These are phyloP conservation scores for Rhodotorula sp. DNA, from an alignment of 1,284 basidiomycete genomes.

Conservation along the genomic window DNA sequence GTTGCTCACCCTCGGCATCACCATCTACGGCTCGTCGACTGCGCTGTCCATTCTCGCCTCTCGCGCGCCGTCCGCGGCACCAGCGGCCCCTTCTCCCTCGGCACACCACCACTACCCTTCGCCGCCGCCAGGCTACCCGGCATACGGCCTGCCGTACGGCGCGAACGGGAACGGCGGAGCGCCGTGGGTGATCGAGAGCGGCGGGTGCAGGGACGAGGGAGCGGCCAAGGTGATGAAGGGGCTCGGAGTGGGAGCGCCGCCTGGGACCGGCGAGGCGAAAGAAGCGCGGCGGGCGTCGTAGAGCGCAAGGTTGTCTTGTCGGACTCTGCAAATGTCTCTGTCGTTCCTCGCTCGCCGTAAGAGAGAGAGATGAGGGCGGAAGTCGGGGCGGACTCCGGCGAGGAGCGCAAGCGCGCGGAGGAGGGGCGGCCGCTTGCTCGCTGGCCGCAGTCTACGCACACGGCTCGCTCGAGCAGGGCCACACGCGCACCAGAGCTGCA, in stretches of 20 bases:
- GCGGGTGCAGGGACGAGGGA: not conserved
- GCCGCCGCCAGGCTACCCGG: constrained; percentile 1
- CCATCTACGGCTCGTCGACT: constrained; percentile 40
- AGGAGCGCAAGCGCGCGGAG: too few relatives aligned
- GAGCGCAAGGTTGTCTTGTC: not conserved
- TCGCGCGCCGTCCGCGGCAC: not conserved
- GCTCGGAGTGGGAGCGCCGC: not conserved
- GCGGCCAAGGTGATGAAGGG: not conserved
- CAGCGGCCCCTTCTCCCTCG: not conserved
- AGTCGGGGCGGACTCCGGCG: too few relatives aligned
- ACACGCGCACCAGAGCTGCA: too few relatives aligned
- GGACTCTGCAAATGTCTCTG: too few relatives aligned
- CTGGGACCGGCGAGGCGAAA: not conserved
- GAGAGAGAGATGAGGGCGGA: too few relatives aligned
- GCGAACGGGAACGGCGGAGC: not conserved
- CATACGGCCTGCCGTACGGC: constrained; percentile 25
- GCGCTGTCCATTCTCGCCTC: constrained; percentile 36
- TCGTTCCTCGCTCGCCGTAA: too few relatives aligned
- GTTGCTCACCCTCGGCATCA: constrained; percentile 28
- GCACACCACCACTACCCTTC: constrained; percentile 4
- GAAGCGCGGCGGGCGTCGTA: not conserved
- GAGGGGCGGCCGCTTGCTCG: too few relatives aligned
- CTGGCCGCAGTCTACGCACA: too few relatives aligned
- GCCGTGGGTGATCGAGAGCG: constrained; percentile 28
- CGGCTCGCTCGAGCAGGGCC: too few relatives aligned